These are phyloP conservation scores for Alternaria gaisen DNA, from an alignment of 2,329 filamentous ascomycete species.

Conservation along the genomic window DNA sequence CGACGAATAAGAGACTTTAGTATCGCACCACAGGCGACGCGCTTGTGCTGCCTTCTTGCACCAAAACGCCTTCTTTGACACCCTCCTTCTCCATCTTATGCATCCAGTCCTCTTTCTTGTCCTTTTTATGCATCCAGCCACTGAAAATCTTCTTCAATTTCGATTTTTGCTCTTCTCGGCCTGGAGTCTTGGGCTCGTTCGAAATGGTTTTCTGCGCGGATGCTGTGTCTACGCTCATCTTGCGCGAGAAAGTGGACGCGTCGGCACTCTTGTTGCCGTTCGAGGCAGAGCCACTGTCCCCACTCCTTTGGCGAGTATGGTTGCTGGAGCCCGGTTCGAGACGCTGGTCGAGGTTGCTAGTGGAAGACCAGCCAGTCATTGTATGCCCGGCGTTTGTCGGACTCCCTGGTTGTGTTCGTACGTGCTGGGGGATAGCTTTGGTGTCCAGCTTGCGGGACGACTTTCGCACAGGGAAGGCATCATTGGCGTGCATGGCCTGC, in stretches of 20 bases:
- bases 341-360: slow-evolving; percentile 31
- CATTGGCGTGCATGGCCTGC: slow-evolving; percentile 34
- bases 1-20: slow-evolving; percentile 21
- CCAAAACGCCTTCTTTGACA: slow-evolving; percentile 51
- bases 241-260: slow-evolving; percentile 44
- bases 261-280: slow-evolving; percentile 39
- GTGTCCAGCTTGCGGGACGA: slow-evolving; percentile 24
- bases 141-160: slow-evolving; percentile 48
- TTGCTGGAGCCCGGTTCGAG: slow-evolving; percentile 22
- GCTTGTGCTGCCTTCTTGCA: slow-evolving; percentile 38
- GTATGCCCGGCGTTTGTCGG: slow-evolving; percentile 23
- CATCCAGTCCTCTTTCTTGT: slow-evolving; percentile 54
- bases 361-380: slow-evolving; percentile 39
- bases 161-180: slow-evolving; percentile 41
- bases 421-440: slow-evolving; percentile 18
- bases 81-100: slow-evolving; percentile 53
- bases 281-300: slow-evolving; percentile 21
- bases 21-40: slow-evolving; percentile 47
- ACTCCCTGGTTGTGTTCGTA: slow-evolving; percentile 22
- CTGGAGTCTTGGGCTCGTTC: slow-evolving; percentile 27
- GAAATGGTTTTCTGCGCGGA: slow-evolving; percentile 17
- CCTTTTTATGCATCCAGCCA: slow-evolving; percentile 49
- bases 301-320: slow-evolving; percentile 28
- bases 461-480: slow-evolving; percentile 26
- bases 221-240: slow-evolving; percentile 40